These are phyloP conservation scores for Pestalotiopsis sp. DNA, from an alignment of 2,329 filamentous ascomycete species.

Conservation along the genomic window DNA sequence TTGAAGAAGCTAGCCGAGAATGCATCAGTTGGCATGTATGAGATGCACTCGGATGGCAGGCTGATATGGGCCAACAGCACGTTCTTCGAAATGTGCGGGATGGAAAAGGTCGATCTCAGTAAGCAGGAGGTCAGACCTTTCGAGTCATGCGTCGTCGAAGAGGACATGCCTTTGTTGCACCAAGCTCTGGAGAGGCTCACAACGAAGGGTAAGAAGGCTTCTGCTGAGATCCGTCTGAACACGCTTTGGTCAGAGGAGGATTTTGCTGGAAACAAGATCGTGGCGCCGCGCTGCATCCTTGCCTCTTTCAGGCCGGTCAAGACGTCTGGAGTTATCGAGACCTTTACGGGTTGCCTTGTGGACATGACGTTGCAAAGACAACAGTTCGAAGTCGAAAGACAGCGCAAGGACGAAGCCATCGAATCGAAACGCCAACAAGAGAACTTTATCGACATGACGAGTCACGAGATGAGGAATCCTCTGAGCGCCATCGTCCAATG, in stretches of 20 bases:
- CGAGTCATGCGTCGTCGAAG: conserved; percentile 45
- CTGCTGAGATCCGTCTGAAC: conserved; percentile 51
- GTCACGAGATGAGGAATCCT: conserved; percentile 75
- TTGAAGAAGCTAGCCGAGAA: conserved; percentile 57
- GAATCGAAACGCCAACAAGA: conserved; percentile 71
- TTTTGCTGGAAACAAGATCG: conserved; percentile 42
- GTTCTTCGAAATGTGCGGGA: conserved; percentile 54
- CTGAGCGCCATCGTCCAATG: conserved; percentile 75
- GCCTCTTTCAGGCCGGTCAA: conserved; percentile 54
- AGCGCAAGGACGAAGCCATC: conserved; percentile 57
- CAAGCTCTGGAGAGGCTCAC: conserved; percentile 42
- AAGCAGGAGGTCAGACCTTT: conserved; percentile 45
- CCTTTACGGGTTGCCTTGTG: conserved; percentile 51
- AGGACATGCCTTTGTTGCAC: conserved; percentile 44
- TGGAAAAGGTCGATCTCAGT: conserved; percentile 44
- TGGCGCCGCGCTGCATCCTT: conserved; percentile 50
- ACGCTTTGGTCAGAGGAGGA: conserved; percentile 49
- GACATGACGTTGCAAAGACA: conserved; percentile 53
- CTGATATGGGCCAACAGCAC: conserved; percentile 54
- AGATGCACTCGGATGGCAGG: conserved; percentile 52
- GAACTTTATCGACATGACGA: conserved; percentile 78
- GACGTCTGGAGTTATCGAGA: conserved; percentile 46
- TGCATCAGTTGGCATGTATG: conserved; percentile 58
- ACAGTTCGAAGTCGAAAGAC: conserved; percentile 43
- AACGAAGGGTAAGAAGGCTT: conserved; percentile 44